Conservation (phyloP, 805 yeast genomes). For the Candida easanensis region DNA sequence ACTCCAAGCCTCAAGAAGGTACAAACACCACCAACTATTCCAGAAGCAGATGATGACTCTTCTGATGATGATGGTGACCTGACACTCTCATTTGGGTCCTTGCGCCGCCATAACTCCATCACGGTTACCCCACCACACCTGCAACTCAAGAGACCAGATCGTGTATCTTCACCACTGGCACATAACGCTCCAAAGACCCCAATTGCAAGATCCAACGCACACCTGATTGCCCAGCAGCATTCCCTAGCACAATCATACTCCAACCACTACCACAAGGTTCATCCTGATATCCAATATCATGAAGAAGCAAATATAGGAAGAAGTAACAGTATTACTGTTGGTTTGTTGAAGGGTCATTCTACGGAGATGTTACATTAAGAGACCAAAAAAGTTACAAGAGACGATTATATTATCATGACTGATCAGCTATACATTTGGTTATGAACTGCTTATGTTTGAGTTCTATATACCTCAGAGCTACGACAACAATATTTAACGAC, state of each 20-base stretch:
- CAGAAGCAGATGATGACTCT: slow-evolving; percentile 21
- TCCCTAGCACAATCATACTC: slow-evolving; percentile 17
- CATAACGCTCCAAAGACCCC: slow-evolving; percentile 34
- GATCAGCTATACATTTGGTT: too few relatives aligned
- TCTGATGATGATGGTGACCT: slow-evolving; percentile 8
- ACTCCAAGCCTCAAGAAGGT: background rate
- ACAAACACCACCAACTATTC: background rate
- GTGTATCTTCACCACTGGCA: slow-evolving; percentile 35
- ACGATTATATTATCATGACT: too few relatives aligned
- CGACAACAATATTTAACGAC: too few relatives aligned
- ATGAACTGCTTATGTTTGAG: too few relatives aligned
- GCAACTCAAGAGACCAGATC: slow-evolving; percentile 3
- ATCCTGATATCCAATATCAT: background rate
- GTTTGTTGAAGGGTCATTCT: slow-evolving; percentile 9
- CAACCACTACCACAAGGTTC: slow-evolving; percentile 41
- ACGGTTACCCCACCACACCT: background rate
- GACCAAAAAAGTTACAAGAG: too few relatives aligned
- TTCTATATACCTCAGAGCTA: too few relatives aligned
- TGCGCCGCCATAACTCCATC: slow-evolving; percentile 24
- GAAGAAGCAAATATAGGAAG: slow-evolving; percentile 13
- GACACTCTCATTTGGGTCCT: slow-evolving; percentile 6
- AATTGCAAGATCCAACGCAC: slow-evolving; percentile 29
- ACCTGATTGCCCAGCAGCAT: slow-evolving; percentile 18
- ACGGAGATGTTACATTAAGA: too few relatives aligned
- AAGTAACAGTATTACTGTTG: slow-evolving; percentile 27